Percentiles rank a stretch among this genome's conserved stretches.
phyloP scores from a whole-genome alignment of 306 rosid species.

The Dalbergia cochinchinensis region DNA sequence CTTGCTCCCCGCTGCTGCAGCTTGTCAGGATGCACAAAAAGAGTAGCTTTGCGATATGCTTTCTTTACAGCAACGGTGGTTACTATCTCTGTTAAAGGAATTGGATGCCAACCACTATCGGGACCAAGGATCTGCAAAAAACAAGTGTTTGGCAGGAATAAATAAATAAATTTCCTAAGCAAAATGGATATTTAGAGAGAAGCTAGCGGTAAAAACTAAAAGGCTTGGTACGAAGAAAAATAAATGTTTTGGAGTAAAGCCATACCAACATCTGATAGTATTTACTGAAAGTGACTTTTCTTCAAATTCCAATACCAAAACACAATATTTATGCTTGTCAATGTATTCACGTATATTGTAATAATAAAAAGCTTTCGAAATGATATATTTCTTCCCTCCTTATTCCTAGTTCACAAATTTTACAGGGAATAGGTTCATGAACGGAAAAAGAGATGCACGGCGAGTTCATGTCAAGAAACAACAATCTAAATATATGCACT shows the following conservation, averaged over 20 bases:
- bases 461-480: slow-evolving; percentile 28
- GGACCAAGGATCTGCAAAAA: slow-evolving; percentile 83
- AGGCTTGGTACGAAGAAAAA: slow-evolving; percentile 12
- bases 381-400: neutral
- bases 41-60: slow-evolving; percentile 93
- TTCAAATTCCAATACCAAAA: neutral
- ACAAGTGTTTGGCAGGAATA: slow-evolving; percentile 29
- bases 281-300: slow-evolving; percentile 10
- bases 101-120: slow-evolving; percentile 91
- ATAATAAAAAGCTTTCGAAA: neutral
- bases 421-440: slow-evolving; percentile 13
- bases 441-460: neutral
- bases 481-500: slow-evolving; percentile 37
- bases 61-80: slow-evolving; percentile 71
- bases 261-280: slow-evolving; percentile 12
- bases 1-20: slow-evolving; percentile 96
- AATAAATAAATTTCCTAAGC: slow-evolving; percentile 3
- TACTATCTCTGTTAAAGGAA: slow-evolving; percentile 78
- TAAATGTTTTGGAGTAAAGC: slow-evolving; percentile 5
- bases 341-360: neutral
- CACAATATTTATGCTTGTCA: slow-evolving; percentile 21
- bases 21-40: slow-evolving; percentile 94
- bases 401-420: neutral
- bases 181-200: slow-evolving; percentile 28
- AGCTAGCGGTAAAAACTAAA: slow-evolving; percentile 3